Conservation (phyloP, 2,329 filamentous ascomycete genomes). For the Fusarium buxicola region DNA sequence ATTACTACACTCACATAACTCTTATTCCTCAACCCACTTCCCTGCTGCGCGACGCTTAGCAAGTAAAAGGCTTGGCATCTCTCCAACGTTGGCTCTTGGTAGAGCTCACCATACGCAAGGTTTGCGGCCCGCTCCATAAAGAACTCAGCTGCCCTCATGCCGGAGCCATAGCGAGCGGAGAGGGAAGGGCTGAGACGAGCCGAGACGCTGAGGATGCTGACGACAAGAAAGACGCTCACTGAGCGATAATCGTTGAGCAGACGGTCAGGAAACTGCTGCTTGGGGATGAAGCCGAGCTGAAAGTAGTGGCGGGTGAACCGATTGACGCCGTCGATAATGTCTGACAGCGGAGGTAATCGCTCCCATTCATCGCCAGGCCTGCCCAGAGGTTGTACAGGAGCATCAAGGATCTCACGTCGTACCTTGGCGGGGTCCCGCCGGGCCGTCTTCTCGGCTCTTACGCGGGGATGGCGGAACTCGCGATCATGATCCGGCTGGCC, state of each 20-base stretch:
- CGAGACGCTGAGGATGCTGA: slow-evolving; percentile 67
- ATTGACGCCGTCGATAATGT: slow-evolving; percentile 64
- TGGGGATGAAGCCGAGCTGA: slow-evolving; percentile 69
- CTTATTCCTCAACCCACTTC: slow-evolving; percentile 63
- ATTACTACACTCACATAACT: slow-evolving; percentile 61
- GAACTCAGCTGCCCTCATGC: slow-evolving; percentile 62
- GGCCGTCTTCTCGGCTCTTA: slow-evolving; percentile 59
- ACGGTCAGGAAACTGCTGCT: slow-evolving; percentile 60
- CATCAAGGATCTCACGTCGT: slow-evolving; percentile 51
- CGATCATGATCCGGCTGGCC: slow-evolving; percentile 67
- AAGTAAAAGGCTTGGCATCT: slow-evolving; percentile 70
- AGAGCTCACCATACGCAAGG: slow-evolving; percentile 63
- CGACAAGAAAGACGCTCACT: slow-evolving; percentile 66
- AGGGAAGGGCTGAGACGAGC: slow-evolving; percentile 65
- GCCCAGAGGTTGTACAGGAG: slow-evolving; percentile 35
- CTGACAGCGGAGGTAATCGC: slow-evolving; percentile 60
- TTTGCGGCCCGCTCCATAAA: slow-evolving; percentile 64
- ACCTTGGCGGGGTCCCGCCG: slow-evolving; percentile 55
- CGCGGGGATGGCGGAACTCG: slow-evolving; percentile 66
- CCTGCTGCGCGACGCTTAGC: slow-evolving; percentile 69
- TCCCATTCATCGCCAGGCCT: slow-evolving; percentile 59
- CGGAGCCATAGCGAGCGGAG: slow-evolving; percentile 61
- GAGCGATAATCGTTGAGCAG: slow-evolving; percentile 60
- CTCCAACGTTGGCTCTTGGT: slow-evolving; percentile 64
- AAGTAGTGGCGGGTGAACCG: slow-evolving; percentile 68